Evolutionary conservation across 306 rosid genomes (phyloP).

Genomic region (Ziziphus jujuba): DNA sequence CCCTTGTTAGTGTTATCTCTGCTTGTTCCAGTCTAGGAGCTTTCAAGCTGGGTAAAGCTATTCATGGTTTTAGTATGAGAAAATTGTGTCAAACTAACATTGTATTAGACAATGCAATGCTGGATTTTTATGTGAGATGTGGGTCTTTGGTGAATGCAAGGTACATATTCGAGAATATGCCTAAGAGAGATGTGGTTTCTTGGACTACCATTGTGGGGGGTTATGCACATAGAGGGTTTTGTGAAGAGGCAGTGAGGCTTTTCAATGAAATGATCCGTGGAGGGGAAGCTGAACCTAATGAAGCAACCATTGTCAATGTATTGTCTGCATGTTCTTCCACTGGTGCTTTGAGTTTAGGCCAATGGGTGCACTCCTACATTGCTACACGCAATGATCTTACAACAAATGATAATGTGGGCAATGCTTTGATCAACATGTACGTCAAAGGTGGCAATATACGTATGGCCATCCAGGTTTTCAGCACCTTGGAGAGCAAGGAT

Average conservation of each 20-base stretch:
- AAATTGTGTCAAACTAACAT: conserved; percentile 29
- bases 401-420: conserved; percentile 51
- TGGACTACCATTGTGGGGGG: conserved; percentile 82
- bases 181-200: conserved; percentile 59
- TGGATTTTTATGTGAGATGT: conserved; percentile 58
- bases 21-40: conserved; percentile 62
- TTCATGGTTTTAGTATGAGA: conserved; percentile 60
- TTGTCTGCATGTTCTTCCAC: conserved; percentile 63
- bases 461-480: conserved; percentile 49
- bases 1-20: conserved; percentile 59
- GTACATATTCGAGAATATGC: conserved; percentile 54
- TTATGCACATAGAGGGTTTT: conserved; percentile 52
- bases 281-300: conserved; percentile 58
- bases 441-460: conserved; percentile 57
- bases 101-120: conserved; percentile 47
- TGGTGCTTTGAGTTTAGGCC: conserved; percentile 69
- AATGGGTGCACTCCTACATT: conserved; percentile 66
- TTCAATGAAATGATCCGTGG: conserved; percentile 52
- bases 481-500: conserved; percentile 44
- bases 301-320: conserved; percentile 59
- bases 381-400: conserved; percentile 36
- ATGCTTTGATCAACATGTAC: conserved; percentile 79
- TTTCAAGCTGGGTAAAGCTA: conserved; percentile 48
- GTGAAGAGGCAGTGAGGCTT: conserved; percentile 57
- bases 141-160: conserved; percentile 49